A percentile compares a stretch with the other conserved stretches of the same genome.
These are phyloP conservation scores for Yamadazyma kitorensis DNA, from an alignment of 805 yeast genomes.

Conservation along the genomic window DNA sequence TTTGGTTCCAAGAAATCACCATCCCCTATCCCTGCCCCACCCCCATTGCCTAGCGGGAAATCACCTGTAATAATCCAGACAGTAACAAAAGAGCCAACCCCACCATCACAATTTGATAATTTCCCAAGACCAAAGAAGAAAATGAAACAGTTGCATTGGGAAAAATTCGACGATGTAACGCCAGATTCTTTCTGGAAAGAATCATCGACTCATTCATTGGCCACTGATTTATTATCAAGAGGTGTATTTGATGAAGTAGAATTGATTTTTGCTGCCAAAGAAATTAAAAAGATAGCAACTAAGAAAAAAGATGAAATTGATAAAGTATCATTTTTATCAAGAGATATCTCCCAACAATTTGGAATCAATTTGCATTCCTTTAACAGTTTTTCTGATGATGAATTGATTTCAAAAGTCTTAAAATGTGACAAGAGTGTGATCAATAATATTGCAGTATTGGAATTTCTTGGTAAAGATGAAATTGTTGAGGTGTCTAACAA, in stretches of 20 bases:
- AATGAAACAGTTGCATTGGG: constrained; percentile 83
- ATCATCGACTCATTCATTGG: constrained; percentile 41
- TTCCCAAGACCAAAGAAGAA: constrained; percentile 58
- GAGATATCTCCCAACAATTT: constrained; percentile 76
- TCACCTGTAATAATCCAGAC: constrained; percentile 14
- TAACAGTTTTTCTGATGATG: constrained; percentile 50
- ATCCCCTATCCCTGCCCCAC: constrained; percentile 28
- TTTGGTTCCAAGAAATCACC: constrained; percentile 16
- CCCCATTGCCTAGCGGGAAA: constrained; percentile 22
- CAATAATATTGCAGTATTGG: constrained; percentile 56
- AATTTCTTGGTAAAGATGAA: constrained; percentile 68
- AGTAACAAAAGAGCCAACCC: constrained; percentile 3
- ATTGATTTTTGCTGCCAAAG: constrained; percentile 55
- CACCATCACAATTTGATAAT: constrained; percentile 33
- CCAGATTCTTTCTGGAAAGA: constrained; percentile 63
- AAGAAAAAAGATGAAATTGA: constrained; percentile 42
- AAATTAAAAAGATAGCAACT: constrained; percentile 43
- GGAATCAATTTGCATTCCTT: constrained; percentile 74
- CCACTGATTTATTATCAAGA: constrained; percentile 47
- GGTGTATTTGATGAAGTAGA: constrained; percentile 71
- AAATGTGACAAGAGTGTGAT: constrained; percentile 57
- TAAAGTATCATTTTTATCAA: constrained; percentile 55
- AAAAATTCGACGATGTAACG: constrained; percentile 53
- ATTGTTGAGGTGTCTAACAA: constrained; percentile 57
- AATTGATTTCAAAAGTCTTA: constrained; percentile 53